Evolutionary conservation across 257 asterid species (phyloP).

Genomic region (Osmanthus fragrans): DNA sequence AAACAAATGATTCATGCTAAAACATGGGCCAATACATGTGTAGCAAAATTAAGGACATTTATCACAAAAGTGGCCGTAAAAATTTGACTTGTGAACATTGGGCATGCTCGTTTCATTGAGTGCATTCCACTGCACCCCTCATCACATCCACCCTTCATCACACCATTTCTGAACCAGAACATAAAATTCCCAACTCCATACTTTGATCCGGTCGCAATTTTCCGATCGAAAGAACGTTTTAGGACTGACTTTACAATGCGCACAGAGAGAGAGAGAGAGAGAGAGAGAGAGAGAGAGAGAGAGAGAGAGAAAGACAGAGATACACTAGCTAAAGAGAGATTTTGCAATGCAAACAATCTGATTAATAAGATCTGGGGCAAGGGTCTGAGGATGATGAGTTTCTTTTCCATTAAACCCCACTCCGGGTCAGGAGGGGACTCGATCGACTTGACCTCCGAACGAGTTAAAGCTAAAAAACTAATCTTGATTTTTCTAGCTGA

Average conservation of each 20-base stretch:
- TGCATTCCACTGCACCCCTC: slow-evolving; percentile 74
- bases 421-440: background rate
- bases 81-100: slow-evolving; percentile 51
- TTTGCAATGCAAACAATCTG: background rate
- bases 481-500: background rate
- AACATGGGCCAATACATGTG: slow-evolving; percentile 53
- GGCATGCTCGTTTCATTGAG: slow-evolving; percentile 74
- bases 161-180: slow-evolving; percentile 29
- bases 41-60: slow-evolving; percentile 31
- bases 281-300: background rate
- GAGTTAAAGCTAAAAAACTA: background rate
- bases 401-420: background rate
- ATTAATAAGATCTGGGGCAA: background rate
- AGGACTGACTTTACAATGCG: background rate
- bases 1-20: background rate
- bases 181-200: background rate
- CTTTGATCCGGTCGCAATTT: background rate
- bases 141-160: slow-evolving; percentile 32
- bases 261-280: background rate
- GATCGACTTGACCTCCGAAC: background rate
- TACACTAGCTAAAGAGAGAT: background rate
- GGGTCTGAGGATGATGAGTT: background rate
- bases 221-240: background rate
- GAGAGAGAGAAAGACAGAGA: background rate
- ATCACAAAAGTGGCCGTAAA: slow-evolving; percentile 57